phyloP scores from a whole-genome alignment of 2,329 filamentous ascomycete species.

The Fusarium sp. region DNA sequence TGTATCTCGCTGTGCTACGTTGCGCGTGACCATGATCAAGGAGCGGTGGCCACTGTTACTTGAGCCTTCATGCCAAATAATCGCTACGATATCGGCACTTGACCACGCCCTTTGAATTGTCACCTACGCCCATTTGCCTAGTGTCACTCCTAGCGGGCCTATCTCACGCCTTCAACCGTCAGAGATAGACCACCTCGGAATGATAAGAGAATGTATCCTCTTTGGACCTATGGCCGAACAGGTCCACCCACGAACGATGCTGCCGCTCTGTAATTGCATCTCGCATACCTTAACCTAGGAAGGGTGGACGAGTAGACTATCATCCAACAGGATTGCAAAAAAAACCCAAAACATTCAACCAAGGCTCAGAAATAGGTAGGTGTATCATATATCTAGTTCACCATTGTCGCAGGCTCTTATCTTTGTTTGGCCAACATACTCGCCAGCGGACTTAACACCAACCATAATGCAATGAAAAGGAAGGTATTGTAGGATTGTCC shows the following conservation, averaged over 20 bases:
- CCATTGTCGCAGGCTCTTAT: not conserved
- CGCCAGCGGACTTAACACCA: not conserved
- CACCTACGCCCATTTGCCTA: slow-evolving; percentile 26
- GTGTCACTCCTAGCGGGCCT: slow-evolving; percentile 7
- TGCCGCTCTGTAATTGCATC: not conserved
- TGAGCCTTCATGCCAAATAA: not conserved
- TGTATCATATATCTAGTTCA: not conserved
- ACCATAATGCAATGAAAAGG: not conserved
- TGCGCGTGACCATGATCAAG: slow-evolving; percentile 11
- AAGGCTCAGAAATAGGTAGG: not conserved
- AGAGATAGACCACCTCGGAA: not conserved
- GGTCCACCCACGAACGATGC: not conserved
- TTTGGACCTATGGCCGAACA: not conserved
- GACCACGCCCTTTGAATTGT: slow-evolving; percentile 31
- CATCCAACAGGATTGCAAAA: not conserved
- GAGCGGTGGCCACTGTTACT: slow-evolving; percentile 3
- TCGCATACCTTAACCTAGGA: not conserved
- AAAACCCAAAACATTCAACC: not conserved
- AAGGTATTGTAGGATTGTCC: not conserved
- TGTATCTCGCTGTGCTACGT: not conserved
- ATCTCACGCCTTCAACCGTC: not conserved
- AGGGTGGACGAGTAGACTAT: not conserved
- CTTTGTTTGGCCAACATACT: not conserved
- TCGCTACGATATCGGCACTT: slow-evolving; percentile 27
- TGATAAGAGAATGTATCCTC: not conserved